Evolutionary conservation across 805 yeast genomes (phyloP).

Genomic region (Metschnikowia continentalis): DNA sequence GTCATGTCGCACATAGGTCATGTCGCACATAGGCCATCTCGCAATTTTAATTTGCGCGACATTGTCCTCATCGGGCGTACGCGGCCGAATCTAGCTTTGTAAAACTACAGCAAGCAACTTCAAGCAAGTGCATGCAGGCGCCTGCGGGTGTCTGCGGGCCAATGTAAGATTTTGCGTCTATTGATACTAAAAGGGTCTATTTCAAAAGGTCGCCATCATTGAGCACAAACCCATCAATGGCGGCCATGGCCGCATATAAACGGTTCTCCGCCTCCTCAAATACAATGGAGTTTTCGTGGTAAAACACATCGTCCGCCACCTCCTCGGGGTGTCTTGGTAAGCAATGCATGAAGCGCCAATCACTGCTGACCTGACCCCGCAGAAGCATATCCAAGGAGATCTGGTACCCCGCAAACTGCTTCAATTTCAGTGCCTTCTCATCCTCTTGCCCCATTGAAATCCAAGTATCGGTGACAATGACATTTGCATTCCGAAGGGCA

Average conservation of each 20-base stretch:
- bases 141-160: not conserved
- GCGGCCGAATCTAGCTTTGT: too few species aligned
- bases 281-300: conserved; percentile 73
- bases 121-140: not conserved
- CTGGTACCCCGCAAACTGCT: conserved; percentile 85
- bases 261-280: conserved; percentile 96
- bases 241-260: conserved; percentile 93
- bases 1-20: too few species aligned
- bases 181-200: not conserved
- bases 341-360: conserved; percentile 96
- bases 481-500: conserved; percentile 72
- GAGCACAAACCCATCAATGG: conserved; percentile 80
- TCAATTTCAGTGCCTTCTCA: conserved; percentile 64
- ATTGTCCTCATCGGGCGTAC: too few species aligned
- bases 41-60: too few species aligned
- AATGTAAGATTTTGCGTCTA: not conserved
- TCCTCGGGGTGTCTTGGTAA: conserved; percentile 94
- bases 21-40: not conserved
- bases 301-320: conserved; percentile 90
- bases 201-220: conserved; percentile 33
- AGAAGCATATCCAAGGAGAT: conserved; percentile 62
- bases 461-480: conserved; percentile 94
- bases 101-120: not conserved
- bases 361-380: conserved; percentile 51
- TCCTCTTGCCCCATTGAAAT: conserved; percentile 96